Percentiles rank a stretch among this genome's conserved stretches.
Conservation (phyloP, 176 grass and related monocot genomes). For the Ananas comosus region DNA sequence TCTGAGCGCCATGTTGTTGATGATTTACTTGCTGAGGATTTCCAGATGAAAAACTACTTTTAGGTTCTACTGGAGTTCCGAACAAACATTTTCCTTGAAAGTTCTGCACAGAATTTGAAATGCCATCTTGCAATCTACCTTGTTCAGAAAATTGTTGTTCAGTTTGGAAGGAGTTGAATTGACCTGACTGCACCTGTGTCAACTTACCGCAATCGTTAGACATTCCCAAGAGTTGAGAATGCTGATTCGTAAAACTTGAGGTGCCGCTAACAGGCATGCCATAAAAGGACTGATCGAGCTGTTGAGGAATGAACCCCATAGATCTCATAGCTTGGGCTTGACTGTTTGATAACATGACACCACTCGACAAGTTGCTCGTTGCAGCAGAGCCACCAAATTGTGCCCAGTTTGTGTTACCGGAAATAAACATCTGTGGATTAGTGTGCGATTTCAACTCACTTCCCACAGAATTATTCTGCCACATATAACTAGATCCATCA, state of each 20-base stretch:
- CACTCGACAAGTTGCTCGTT: conserved; percentile 53
- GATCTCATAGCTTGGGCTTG: conserved; percentile 48
- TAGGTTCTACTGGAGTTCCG: conserved; percentile 27
- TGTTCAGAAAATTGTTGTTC: conserved; percentile 33
- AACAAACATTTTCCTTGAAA: conserved; percentile 59
- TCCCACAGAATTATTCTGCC: conserved; percentile 46
- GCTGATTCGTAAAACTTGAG: conserved; percentile 49
- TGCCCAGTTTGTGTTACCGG: conserved; percentile 51
- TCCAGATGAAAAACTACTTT: conserved; percentile 41
- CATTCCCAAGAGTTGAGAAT: conserved; percentile 66
- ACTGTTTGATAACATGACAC: conserved; percentile 44
- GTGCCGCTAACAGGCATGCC: conserved; percentile 44
- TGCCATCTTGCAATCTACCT: conserved; percentile 7
- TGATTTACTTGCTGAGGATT: conserved; percentile 47
- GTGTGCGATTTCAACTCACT: conserved; percentile 36
- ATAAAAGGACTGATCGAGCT: conserved; percentile 68
- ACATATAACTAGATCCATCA: conserved; percentile 44
- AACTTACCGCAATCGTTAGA: conserved; percentile 54
- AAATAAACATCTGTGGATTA: conserved; percentile 51
- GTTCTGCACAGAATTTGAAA: conserved; percentile 53
- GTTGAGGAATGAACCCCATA: conserved; percentile 54
- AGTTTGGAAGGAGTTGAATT: conserved; percentile 43
- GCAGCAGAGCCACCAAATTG: conserved; percentile 43
- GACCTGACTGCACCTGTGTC: conserved; percentile 24
- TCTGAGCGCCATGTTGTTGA: conserved; percentile 41